phyloP scores from a whole-genome alignment of 768 basidiomycete species.

The Lentinula raphanica region DNA sequence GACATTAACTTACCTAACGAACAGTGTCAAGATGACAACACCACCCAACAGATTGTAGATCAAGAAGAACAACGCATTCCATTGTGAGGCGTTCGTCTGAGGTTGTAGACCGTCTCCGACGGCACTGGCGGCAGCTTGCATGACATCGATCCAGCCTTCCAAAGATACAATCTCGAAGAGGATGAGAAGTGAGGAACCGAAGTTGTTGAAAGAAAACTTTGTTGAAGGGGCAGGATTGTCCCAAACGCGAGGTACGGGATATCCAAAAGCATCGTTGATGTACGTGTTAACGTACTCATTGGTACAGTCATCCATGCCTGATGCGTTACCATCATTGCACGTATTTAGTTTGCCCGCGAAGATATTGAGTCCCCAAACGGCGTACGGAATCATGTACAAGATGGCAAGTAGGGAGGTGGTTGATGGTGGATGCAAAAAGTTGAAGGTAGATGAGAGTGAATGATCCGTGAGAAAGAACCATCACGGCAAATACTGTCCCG shows the following conservation, averaged over 20 bases:
- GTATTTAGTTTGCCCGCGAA: slow-evolving; percentile 79
- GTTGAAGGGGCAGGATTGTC: slow-evolving; percentile 78
- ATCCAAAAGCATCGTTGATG: slow-evolving; percentile 58
- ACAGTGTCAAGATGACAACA: slow-evolving; percentile 84
- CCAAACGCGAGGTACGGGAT: slow-evolving; percentile 84
- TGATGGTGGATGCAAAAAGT: too few relatives aligned
- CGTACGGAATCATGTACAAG: slow-evolving; percentile 88
- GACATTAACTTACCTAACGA: slow-evolving; percentile 63
- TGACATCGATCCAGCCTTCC: slow-evolving; percentile 96
- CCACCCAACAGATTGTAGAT: slow-evolving; percentile 89
- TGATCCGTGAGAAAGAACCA: too few relatives aligned
- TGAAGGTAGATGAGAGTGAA: too few relatives aligned
- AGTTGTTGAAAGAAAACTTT: slow-evolving; percentile 85
- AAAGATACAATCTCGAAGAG: slow-evolving; percentile 94
- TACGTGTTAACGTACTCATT: slow-evolving; percentile 69
- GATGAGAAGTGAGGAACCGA: slow-evolving; percentile 78
- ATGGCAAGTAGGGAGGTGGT: slow-evolving; percentile 83
- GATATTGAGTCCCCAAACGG: slow-evolving; percentile 92
- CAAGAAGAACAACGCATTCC: slow-evolving; percentile 87
- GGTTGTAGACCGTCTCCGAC: slow-evolving; percentile 68
- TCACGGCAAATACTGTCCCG: too few relatives aligned
- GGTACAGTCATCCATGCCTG: slow-evolving; percentile 60
- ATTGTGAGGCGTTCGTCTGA: slow-evolving; percentile 62
- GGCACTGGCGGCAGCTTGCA: slow-evolving; percentile 75
- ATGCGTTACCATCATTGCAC: slow-evolving; percentile 68